These are phyloP conservation scores for Cornus kousa DNA, from an alignment of 148 eudicot species.

Conservation along the genomic window DNA sequence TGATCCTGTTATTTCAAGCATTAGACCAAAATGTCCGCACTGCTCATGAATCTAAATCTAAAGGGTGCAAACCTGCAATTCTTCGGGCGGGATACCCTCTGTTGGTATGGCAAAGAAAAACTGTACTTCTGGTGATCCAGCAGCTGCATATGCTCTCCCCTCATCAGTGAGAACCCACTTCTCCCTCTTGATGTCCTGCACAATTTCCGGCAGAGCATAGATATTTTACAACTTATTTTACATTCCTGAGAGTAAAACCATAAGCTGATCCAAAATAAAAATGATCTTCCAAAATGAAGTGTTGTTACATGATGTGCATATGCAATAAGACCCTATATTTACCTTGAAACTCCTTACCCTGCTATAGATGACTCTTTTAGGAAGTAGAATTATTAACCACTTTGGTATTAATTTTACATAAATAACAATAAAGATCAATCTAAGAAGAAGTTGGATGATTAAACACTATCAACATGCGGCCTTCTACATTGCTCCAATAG, in stretches of 20 bases:
- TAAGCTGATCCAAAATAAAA: not conserved
- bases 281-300: not conserved
- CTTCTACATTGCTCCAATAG: too few relatives aligned
- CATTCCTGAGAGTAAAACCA: not conserved
- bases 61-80: constrained; percentile 57
- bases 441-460: not conserved
- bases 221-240: not conserved
- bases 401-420: not conserved
- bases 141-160: constrained; percentile 64
- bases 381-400: not conserved
- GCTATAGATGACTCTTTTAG: not conserved
- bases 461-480: too few relatives aligned
- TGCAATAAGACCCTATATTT: too few relatives aligned
- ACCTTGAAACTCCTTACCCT: not conserved
- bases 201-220: constrained; percentile 16
- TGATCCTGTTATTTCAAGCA: not conserved
- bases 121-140: constrained; percentile 84
- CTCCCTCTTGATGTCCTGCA: constrained; percentile 85
- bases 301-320: too few relatives aligned
- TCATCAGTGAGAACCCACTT: constrained; percentile 79
- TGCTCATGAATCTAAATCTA: not conserved
- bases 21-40: not conserved
- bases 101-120: constrained; percentile 69
- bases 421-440: not conserved
- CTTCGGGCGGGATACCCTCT: constrained; percentile 65